phyloP scores from a whole-genome alignment of 2,329 filamentous ascomycete species.

The Dothideomycetidae sp. region DNA sequence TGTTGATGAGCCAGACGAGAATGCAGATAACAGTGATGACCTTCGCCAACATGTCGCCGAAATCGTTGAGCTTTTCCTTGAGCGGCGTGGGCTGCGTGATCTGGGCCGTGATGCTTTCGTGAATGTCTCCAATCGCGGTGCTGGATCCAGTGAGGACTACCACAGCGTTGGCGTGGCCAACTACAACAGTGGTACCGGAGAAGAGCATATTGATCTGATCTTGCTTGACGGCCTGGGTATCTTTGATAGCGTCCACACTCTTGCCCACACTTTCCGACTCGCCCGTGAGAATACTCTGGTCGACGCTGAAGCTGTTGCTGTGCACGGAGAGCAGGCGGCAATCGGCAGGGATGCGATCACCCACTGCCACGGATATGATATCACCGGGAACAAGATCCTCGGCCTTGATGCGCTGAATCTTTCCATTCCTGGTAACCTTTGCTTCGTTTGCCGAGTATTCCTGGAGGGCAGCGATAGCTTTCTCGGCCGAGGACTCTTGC shows the following conservation, averaged over 20 bases:
- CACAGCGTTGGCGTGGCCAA: slow-evolving; percentile 77
- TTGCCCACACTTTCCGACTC: slow-evolving; percentile 96
- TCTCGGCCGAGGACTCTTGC: slow-evolving; percentile 96
- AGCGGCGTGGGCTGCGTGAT: slow-evolving; percentile 94
- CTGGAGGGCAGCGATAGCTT: slow-evolving; percentile 92
- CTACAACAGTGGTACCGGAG: slow-evolving; percentile 94
- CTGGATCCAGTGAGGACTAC: slow-evolving; percentile 79
- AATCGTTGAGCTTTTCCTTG: slow-evolving; percentile 98
- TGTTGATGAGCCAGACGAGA: slow-evolving; percentile 96
- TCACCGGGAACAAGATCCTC: slow-evolving; percentile 94
- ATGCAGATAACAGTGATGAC: slow-evolving; percentile 96
- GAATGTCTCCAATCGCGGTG: slow-evolving; percentile 95
- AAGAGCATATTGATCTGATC: slow-evolving; percentile 97
- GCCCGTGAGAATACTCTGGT: slow-evolving; percentile 92
- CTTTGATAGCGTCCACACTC: slow-evolving; percentile 53
- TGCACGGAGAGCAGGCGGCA: slow-evolving; percentile 80
- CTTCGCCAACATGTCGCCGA: slow-evolving; percentile 90
- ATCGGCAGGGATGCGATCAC: slow-evolving; percentile 87
- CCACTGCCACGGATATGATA: slow-evolving; percentile 73
- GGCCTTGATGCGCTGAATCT: slow-evolving; percentile 73
- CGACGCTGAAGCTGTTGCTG: slow-evolving; percentile 93
- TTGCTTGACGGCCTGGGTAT: slow-evolving; percentile 82
- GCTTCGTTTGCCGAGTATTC: slow-evolving; percentile 98
- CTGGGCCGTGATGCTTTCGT: slow-evolving; percentile 95
- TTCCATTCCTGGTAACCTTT: slow-evolving; percentile 77